Percentiles rank a stretch among this genome's conserved stretches.
These are phyloP conservation scores for Pseudogymnoascus sp. DNA, from an alignment of 2,329 filamentous ascomycete genomes.

Conservation along the genomic window DNA sequence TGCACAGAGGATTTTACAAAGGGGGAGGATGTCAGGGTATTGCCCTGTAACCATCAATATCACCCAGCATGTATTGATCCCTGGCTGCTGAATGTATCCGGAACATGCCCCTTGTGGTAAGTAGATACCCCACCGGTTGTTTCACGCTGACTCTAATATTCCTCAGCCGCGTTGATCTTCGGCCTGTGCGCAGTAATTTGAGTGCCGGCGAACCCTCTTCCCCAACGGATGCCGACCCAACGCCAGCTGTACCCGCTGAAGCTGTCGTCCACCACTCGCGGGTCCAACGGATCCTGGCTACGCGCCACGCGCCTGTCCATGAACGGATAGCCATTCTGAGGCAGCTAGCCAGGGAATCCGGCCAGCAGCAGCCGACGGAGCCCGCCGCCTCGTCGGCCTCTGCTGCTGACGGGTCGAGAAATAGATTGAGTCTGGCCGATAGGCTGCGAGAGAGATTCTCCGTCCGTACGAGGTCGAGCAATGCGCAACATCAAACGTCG, in stretches of 20 bases:
- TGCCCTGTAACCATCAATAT: slow-evolving; percentile 60
- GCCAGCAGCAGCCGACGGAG: neutral
- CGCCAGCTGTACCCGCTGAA: neutral
- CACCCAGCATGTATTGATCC: slow-evolving; percentile 61
- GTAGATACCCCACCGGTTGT: slow-evolving; percentile 23
- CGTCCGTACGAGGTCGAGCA: neutral
- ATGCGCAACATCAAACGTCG: neutral
- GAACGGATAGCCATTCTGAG: slow-evolving; percentile 54
- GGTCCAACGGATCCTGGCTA: slow-evolving; percentile 22
- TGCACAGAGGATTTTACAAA: slow-evolving; percentile 61
- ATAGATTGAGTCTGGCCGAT: slow-evolving; percentile 1
- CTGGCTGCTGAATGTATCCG: slow-evolving; percentile 61
- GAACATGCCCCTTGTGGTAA: slow-evolving; percentile 62
- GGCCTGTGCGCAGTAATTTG: slow-evolving; percentile 18
- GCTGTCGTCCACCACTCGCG: neutral
- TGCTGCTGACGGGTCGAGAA: neutral
- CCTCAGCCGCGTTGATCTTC: slow-evolving; percentile 30
- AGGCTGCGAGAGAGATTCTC: neutral
- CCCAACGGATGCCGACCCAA: neutral
- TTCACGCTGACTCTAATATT: slow-evolving; percentile 3
- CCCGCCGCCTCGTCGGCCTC: neutral
- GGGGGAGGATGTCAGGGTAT: slow-evolving; percentile 58
- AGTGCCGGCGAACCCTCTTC: neutral
- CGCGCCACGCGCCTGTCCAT: slow-evolving; percentile 50
- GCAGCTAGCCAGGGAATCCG: slow-evolving; percentile 35